Evolutionary conservation across 306 rosid species (phyloP).

Genomic region (Prunus mira): DNA sequence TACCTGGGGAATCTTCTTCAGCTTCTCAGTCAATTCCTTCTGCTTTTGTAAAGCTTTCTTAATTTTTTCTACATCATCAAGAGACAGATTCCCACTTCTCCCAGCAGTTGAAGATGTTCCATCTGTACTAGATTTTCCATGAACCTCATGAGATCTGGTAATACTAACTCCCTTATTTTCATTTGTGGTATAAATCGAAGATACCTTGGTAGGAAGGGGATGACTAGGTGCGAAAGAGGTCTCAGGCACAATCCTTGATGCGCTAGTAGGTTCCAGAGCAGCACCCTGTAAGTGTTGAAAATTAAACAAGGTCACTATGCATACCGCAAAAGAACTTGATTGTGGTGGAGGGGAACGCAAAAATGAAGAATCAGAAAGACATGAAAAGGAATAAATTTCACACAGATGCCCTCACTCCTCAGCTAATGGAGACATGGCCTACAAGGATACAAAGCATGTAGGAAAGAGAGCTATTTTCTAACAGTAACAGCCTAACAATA

Average conservation of each 20-base stretch:
- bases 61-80: conserved; percentile 82
- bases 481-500: neutral
- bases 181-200: conserved; percentile 93
- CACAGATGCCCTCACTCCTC: neutral
- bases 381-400: neutral
- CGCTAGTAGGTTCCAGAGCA: conserved; percentile 48
- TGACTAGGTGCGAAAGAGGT: conserved; percentile 51
- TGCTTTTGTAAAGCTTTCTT: conserved; percentile 82
- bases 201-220: conserved; percentile 85
- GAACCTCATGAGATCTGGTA: conserved; percentile 99
- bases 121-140: conserved; percentile 99
- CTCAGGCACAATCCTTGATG: conserved; percentile 57
- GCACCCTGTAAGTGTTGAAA: conserved; percentile 49
- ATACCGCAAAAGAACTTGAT: conserved; percentile 11
- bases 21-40: conserved; percentile 70
- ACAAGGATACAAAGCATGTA: neutral
- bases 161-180: conserved; percentile 99
- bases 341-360: neutral
- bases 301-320: conserved; percentile 25
- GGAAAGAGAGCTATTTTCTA: neutral
- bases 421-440: neutral
- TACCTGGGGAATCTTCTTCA: conserved; percentile 77
- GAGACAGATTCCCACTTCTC: conserved; percentile 71
- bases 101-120: conserved; percentile 97
- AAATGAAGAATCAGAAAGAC: neutral